Evolutionary conservation across 176 grass and related monocot genomes (phyloP).

Genomic region (Microstegium vimineum): DNA sequence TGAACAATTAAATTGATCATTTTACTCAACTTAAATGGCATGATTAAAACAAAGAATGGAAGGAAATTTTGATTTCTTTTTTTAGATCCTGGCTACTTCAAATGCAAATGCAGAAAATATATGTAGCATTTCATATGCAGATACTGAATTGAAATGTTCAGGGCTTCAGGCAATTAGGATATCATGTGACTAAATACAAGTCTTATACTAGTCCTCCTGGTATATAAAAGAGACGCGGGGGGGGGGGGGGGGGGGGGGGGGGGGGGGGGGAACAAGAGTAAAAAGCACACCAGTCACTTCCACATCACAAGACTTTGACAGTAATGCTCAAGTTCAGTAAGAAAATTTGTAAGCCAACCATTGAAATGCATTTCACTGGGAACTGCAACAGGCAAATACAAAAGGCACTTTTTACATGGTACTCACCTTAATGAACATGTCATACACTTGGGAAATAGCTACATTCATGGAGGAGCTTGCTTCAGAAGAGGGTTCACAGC

Average conservation of each 20-base stretch:
- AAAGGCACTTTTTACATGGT: neutral
- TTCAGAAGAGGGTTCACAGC: slow-evolving; percentile 39
- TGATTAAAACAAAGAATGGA: neutral
- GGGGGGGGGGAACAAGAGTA: too few relatives aligned
- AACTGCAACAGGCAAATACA: neutral
- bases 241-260: too few relatives aligned
- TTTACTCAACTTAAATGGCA: slow-evolving; percentile 17
- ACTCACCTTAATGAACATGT: slow-evolving; percentile 62
- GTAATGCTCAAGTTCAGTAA: too few relatives aligned
- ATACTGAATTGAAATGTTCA: too few relatives aligned
- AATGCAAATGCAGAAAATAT: too few relatives aligned
- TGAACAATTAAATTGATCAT: slow-evolving; percentile 18
- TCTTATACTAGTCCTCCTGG: neutral
- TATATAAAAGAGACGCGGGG: neutral
- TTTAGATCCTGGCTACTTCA: neutral
- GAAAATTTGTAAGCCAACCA: too few relatives aligned
- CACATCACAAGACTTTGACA: too few relatives aligned
- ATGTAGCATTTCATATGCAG: too few relatives aligned
- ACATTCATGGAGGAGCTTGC: slow-evolving; percentile 24
- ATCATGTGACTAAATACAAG: slow-evolving; percentile 1
- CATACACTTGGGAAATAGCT: slow-evolving; percentile 48
- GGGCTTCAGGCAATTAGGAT: too few relatives aligned
- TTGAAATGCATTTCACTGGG: too few relatives aligned
- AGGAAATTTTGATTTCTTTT: neutral
- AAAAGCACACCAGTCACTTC: too few relatives aligned